Evolutionary conservation across 2,329 filamentous ascomycete genomes (phyloP).

Genomic region (Penicillium sp.): DNA sequence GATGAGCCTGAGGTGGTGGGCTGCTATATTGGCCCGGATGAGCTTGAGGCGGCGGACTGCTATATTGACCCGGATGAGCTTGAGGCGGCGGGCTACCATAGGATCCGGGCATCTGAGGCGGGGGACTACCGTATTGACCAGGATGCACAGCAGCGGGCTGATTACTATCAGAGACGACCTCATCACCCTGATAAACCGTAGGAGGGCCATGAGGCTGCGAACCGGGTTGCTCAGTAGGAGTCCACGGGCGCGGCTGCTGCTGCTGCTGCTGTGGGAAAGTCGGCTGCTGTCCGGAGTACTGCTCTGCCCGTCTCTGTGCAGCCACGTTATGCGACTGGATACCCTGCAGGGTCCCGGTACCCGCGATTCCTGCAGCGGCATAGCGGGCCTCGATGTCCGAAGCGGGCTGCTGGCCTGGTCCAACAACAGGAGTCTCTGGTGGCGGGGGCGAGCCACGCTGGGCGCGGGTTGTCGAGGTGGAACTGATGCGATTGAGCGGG

Average conservation of each 20-base stretch:
- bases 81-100: conserved; percentile 16
- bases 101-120: conserved; percentile 25
- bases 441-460: conserved; percentile 91
- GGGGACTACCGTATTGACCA: conserved; percentile 33
- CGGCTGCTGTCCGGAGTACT: conserved; percentile 61
- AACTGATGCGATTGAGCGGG: conserved; percentile 61
- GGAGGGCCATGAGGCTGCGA: conserved; percentile 85
- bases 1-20: conserved; percentile 34
- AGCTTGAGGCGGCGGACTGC: conserved; percentile 11
- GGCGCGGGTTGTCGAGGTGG: conserved; percentile 87
- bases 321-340: conserved; percentile 74
- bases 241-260: conserved; percentile 70
- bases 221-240: conserved; percentile 85
- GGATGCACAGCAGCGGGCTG: conserved; percentile 31
- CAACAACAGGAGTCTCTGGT: conserved; percentile 83
- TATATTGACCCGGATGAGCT: conserved; percentile 15
- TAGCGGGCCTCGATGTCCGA: conserved; percentile 89
- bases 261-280: conserved; percentile 38
- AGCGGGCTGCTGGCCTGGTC: conserved; percentile 65
- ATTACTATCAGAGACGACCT: conserved; percentile 57
- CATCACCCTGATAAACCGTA: conserved; percentile 83
- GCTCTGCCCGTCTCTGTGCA: conserved; percentile 74
- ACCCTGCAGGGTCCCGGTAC: conserved; percentile 75
- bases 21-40: conserved; percentile 25
- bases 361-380: conserved; percentile 85